Conservation (phyloP, 257 asterid genomes). For the Primulina eburnea region DNA sequence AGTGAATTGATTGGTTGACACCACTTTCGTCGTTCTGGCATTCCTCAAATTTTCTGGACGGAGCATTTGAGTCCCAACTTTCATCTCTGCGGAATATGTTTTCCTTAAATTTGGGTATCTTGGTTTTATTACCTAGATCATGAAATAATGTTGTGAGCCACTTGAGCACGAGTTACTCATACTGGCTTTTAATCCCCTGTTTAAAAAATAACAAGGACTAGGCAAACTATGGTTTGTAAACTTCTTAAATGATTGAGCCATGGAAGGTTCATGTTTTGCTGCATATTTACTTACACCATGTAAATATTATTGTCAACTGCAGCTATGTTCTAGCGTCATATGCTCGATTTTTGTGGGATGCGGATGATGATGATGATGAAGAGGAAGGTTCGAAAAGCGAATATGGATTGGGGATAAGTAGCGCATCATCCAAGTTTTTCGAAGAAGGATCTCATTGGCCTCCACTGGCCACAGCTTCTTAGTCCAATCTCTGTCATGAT, state of each 20-base stretch:
- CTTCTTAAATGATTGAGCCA: background rate
- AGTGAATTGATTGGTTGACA: background rate
- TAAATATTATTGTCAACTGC: constrained; percentile 11
- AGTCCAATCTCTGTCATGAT: constrained; percentile 19
- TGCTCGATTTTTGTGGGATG: constrained; percentile 87
- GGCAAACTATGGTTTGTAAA: background rate
- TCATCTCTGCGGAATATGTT: background rate
- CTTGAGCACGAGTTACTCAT: background rate
- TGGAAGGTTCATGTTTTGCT: background rate
- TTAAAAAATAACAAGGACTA: background rate
- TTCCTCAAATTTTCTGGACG: background rate
- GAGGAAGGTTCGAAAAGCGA: constrained; percentile 27
- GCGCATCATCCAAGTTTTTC: constrained; percentile 30
- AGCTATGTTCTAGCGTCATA: constrained; percentile 80
- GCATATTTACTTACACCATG: constrained; percentile 2
- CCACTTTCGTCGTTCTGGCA: no score
- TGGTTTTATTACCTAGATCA: background rate
- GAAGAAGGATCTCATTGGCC: constrained; percentile 41
- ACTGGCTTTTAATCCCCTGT: background rate
- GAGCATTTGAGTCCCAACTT: background rate
- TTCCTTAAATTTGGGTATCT: background rate
- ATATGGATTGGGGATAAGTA: constrained; percentile 25
- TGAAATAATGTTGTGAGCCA: background rate
- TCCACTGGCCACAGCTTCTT: constrained; percentile 66
- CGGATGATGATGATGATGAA: constrained; percentile 48